phyloP scores from a whole-genome alignment of 768 basidiomycete genomes.

The Pilatotrama ljubarskyi region DNA sequence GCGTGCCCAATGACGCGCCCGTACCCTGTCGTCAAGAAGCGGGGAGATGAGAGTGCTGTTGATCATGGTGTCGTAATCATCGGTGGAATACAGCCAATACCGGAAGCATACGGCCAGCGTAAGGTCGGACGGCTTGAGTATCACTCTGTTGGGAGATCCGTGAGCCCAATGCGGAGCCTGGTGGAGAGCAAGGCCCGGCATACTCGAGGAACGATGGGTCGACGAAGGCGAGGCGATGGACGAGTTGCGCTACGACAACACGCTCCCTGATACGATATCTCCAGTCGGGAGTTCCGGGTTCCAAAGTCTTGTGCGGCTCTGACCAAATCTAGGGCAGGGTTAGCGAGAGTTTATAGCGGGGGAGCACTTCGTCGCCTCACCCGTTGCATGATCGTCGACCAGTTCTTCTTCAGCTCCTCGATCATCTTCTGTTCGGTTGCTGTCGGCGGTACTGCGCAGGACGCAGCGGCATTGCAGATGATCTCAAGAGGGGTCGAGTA shows the following conservation, averaged over 20 bases:
- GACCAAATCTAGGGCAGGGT: slow-evolving; percentile 5
- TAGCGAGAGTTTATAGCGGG: neutral
- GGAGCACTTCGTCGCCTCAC: neutral
- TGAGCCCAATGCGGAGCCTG: neutral
- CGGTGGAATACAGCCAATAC: slow-evolving; percentile 7
- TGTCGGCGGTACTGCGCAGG: neutral
- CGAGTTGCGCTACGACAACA: neutral
- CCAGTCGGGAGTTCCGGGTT: neutral
- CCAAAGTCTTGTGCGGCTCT: neutral
- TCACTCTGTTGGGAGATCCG: neutral
- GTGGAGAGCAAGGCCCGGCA: neutral
- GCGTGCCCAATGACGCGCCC: neutral
- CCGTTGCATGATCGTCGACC: slow-evolving; percentile 12
- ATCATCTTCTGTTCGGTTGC: slow-evolving; percentile 8
- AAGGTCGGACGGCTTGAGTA: slow-evolving; percentile 9
- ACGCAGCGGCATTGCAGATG: neutral
- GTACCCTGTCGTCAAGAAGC: neutral
- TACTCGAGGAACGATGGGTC: slow-evolving; percentile 18
- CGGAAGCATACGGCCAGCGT: slow-evolving; percentile 10
- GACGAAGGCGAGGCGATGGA: neutral
- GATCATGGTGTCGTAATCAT: neutral
- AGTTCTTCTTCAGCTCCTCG: slow-evolving; percentile 10
- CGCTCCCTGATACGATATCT: slow-evolving; percentile 4
- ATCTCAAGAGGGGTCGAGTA: neutral
- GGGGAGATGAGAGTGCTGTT: neutral